A percentile compares a stretch with the other conserved stretches of the same genome.
Evolutionary conservation across 169 alveolate species (phyloP).

Genomic region (Amoebophrya sp.): DNA sequence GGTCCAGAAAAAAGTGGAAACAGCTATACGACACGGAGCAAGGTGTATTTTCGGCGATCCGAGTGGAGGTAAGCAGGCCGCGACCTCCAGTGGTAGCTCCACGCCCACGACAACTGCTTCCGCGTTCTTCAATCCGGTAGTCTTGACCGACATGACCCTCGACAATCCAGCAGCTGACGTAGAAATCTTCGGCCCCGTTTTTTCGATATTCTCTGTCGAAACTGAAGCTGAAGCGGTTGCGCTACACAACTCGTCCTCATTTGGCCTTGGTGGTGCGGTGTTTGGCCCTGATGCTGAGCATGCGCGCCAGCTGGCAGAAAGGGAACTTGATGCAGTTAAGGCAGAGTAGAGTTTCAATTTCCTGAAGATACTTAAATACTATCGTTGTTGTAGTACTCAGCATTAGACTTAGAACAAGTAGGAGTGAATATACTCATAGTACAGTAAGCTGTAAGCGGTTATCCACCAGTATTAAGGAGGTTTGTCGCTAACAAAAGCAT

Average conservation of each 20-base stretch:
- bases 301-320: neutral
- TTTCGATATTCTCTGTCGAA: neutral
- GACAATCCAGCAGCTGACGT: neutral
- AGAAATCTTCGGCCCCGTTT: conserved; percentile 17
- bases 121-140: neutral
- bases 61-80: too few species aligned
- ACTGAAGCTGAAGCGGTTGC: neutral
- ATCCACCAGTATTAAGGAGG: too few species aligned
- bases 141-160: neutral
- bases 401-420: too few species aligned
- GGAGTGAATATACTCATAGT: too few species aligned
- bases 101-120: neutral
- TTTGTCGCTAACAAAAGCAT: too few species aligned
- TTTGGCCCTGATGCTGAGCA: neutral
- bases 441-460: too few species aligned
- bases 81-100: neutral
- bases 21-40: neutral
- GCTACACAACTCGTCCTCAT: neutral
- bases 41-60: neutral
- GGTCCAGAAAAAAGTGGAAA: neutral
- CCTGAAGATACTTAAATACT: too few species aligned
- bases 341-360: too few species aligned
- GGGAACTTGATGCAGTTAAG: too few species aligned
- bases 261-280: conserved; percentile 11
- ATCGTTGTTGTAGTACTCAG: too few species aligned